These are phyloP conservation scores for Laguncularia racemosa DNA, from an alignment of 345 rosid species.

Conservation along the genomic window DNA sequence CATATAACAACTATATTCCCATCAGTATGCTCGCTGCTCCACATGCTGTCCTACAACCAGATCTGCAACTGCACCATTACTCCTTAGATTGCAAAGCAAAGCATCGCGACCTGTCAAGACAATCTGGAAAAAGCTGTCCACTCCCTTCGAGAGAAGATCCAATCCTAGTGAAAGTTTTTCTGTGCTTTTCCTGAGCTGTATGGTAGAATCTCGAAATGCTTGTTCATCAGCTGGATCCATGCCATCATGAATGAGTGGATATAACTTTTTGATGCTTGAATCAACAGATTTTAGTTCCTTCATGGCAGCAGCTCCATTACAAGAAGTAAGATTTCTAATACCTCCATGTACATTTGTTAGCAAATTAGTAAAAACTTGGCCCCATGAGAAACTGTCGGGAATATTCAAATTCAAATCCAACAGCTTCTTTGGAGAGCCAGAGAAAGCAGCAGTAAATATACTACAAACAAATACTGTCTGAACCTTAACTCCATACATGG, in stretches of 20 bases:
- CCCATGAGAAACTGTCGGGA: slow-evolving; percentile 48
- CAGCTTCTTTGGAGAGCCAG: slow-evolving; percentile 54
- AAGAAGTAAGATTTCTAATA: slow-evolving; percentile 36
- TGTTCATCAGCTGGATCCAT: slow-evolving; percentile 27
- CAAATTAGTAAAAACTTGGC: slow-evolving; percentile 42
- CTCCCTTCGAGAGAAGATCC: slow-evolving; percentile 55
- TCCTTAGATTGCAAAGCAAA: slow-evolving; percentile 72
- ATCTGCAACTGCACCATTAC: slow-evolving; percentile 4
- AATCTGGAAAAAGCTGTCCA: slow-evolving; percentile 75
- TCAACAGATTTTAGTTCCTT: slow-evolving; percentile 66
- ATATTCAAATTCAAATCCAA: slow-evolving; percentile 41
- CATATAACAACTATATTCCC: too few relatives aligned
- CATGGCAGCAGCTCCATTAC: slow-evolving; percentile 29
- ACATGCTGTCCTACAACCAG: too few relatives aligned
- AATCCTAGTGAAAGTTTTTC: slow-evolving; percentile 60
- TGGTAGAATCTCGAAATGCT: slow-evolving; percentile 22
- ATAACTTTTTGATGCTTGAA: slow-evolving; percentile 45
- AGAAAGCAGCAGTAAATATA: slow-evolving; percentile 63
- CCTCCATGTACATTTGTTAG: slow-evolving; percentile 43
- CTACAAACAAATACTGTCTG: slow-evolving; percentile 67
- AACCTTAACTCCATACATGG: slow-evolving; percentile 85
- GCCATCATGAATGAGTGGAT: slow-evolving; percentile 56
- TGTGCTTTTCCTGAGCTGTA: slow-evolving; percentile 29
- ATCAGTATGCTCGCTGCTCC: too few relatives aligned
- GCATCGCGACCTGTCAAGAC: slow-evolving; percentile 75